phyloP scores from a whole-genome alignment of 1,284 basidiomycete species.

The Cutaneotrichosporon spelunceum region DNA sequence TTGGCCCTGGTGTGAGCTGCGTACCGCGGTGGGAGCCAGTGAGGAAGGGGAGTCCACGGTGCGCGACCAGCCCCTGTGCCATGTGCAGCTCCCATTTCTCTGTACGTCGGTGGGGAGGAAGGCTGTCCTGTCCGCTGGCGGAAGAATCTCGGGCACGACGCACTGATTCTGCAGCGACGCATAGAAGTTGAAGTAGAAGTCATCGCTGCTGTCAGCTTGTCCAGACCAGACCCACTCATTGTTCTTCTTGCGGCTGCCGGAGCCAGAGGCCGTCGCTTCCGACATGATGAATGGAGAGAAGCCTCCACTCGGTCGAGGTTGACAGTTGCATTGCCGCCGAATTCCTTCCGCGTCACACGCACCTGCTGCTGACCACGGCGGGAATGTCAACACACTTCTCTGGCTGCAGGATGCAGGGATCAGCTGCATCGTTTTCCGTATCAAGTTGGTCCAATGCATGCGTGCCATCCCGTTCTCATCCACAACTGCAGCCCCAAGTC shows the following conservation, averaged over 20 bases:
- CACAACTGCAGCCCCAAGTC: not conserved
- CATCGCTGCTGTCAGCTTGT: constrained; percentile 22
- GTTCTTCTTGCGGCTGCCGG: constrained; percentile 4
- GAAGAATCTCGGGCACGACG: not conserved
- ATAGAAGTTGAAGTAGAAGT: constrained; percentile 50
- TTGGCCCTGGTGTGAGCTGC: constrained; percentile 40
- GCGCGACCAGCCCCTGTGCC: too few relatives aligned
- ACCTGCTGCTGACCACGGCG: not conserved
- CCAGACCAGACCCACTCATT: constrained; percentile 1
- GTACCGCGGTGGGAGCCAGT: too few relatives aligned
- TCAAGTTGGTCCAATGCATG: too few relatives aligned
- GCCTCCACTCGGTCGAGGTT: not conserved
- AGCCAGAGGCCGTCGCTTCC: not conserved
- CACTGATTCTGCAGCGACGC: constrained; percentile 40
- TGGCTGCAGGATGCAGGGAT: too few relatives aligned
- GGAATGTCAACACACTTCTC: not conserved
- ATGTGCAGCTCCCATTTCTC: too few relatives aligned
- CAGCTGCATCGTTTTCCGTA: too few relatives aligned
- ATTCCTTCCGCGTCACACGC: not conserved
- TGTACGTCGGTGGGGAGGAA: too few relatives aligned
- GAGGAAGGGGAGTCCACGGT: too few relatives aligned
- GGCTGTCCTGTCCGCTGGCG: too few relatives aligned
- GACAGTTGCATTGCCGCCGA: not conserved
- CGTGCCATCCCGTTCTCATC: not conserved
- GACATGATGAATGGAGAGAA: not conserved